Percentiles rank a stretch among this genome's conserved stretches.
Evolutionary conservation across 1,284 basidiomycete species (phyloP).

Genomic region (Rhodotorula sp.): DNA sequence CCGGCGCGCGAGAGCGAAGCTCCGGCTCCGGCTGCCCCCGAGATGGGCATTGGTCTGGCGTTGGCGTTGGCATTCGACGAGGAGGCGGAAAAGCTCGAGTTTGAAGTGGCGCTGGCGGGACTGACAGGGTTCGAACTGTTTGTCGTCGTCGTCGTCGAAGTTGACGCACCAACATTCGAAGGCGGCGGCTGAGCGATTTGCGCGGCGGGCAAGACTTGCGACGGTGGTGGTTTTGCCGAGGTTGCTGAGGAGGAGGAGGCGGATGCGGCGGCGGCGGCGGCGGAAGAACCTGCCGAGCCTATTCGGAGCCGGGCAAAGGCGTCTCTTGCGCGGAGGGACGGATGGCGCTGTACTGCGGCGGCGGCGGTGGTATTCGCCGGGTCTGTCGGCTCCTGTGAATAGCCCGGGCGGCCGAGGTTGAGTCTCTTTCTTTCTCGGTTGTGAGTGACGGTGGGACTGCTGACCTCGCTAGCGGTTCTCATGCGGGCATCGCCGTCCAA

Average conservation of each 20-base stretch:
- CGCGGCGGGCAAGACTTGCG: no score
- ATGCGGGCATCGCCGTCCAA: not conserved
- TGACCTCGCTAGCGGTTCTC: slow-evolving; percentile 5
- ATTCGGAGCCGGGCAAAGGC: slow-evolving; percentile 29
- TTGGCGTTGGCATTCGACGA: not conserved
- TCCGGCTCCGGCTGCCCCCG: not conserved
- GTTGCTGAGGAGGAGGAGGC: not conserved
- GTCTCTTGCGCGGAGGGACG: slow-evolving; percentile 15
- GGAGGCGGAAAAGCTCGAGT: not conserved
- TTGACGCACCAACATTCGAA: not conserved
- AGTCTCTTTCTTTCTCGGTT: not conserved
- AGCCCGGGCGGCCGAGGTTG: not conserved
- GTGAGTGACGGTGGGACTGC: not conserved
- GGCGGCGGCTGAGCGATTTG: no score
- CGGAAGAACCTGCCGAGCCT: slow-evolving; percentile 7
- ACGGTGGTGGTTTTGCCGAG: not conserved
- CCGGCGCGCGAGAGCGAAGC: not conserved
- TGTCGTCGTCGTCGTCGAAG: no score
- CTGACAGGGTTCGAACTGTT: not conserved
- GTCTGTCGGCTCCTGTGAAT: not conserved
- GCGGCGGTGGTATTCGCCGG: not conserved
- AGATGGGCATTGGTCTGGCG: no score
- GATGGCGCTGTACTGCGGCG: slow-evolving; percentile 5
- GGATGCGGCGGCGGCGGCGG: not conserved
- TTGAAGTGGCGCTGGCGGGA: not conserved